These are phyloP conservation scores for Myochromella boudieri DNA, from an alignment of 768 basidiomycete genomes.

Conservation along the genomic window DNA sequence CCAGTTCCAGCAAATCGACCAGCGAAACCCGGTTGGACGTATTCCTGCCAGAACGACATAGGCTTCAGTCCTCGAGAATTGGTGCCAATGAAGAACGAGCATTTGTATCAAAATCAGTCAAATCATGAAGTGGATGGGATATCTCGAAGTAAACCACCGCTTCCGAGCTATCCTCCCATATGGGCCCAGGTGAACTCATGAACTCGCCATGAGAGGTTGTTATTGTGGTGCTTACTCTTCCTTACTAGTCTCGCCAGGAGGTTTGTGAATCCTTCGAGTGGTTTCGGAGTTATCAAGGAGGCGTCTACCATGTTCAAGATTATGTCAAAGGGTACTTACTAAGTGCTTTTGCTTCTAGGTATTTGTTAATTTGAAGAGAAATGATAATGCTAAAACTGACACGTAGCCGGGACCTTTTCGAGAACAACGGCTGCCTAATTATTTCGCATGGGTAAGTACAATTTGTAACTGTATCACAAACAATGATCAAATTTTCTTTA, in stretches of 20 bases:
- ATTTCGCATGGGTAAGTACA: constrained; percentile 79
- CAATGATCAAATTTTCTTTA: constrained; percentile 1
- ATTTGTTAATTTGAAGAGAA: constrained; percentile 15
- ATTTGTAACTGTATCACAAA: too few relatives aligned
- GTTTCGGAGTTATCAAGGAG: constrained; percentile 78
- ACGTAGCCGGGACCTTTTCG: constrained; percentile 66
- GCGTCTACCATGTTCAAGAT: constrained; percentile 66
- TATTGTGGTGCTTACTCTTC: not conserved
- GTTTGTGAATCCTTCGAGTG: constrained; percentile 78
- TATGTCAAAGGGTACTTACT: constrained; percentile 76
- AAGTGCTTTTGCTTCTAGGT: constrained; percentile 70
- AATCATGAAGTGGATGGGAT: not conserved
- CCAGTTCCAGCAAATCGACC: too few relatives aligned
- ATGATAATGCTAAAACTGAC: constrained; percentile 2
- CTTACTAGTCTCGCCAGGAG: constrained; percentile 72
- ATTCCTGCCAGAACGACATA: too few relatives aligned
- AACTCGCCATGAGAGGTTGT: too few relatives aligned
- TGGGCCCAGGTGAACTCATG: constrained; percentile 48
- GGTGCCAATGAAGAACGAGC: too few relatives aligned
- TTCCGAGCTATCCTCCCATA: constrained; percentile 35
- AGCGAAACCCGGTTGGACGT: too few relatives aligned
- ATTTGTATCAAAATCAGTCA: too few relatives aligned
- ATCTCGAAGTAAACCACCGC: constrained; percentile 18
- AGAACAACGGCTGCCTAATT: constrained; percentile 64
- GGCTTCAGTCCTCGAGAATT: too few relatives aligned